Evolutionary conservation across 305 asterid genomes (phyloP).

Genomic region (Fraxinus dipetala): DNA sequence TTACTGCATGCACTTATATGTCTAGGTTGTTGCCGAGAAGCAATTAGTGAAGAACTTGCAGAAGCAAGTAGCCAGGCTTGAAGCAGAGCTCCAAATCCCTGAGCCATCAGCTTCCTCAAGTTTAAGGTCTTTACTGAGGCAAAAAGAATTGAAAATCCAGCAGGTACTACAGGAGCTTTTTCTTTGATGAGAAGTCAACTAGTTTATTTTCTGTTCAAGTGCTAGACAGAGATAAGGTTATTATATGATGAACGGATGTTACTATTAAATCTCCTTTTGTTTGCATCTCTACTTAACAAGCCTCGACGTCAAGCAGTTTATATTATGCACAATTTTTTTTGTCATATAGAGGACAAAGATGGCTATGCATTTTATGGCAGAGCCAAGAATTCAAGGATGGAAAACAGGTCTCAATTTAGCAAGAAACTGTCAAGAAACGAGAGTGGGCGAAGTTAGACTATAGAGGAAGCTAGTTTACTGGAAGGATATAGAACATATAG

Average conservation of each 20-base stretch:
- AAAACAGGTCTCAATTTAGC: neutral
- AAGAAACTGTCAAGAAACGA: neutral
- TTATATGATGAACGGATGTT: neutral
- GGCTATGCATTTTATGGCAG: neutral
- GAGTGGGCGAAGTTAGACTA: neutral
- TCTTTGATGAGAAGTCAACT: neutral
- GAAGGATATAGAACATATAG: neutral
- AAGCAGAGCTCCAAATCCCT: constrained; percentile 89
- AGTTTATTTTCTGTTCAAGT: neutral
- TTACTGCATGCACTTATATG: neutral
- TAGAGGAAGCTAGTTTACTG: neutral
- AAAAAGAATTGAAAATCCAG: constrained; percentile 77
- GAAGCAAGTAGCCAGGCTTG: constrained; percentile 84
- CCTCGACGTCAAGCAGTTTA: neutral
- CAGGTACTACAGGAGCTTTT: constrained; percentile 46
- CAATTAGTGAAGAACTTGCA: constrained; percentile 75
- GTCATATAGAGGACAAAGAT: neutral
- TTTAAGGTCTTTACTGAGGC: constrained; percentile 62
- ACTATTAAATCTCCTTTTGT: neutral
- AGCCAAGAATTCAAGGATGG: neutral
- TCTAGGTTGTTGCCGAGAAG: constrained; percentile 73
- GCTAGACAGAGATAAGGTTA: neutral
- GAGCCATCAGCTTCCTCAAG: constrained; percentile 55
- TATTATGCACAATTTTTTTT: neutral
- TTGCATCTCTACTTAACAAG: neutral